Percentiles rank a stretch among this genome's conserved stretches.
Evolutionary conservation across 768 basidiomycete genomes (phyloP).

Genomic region (Xerocomellus intermedius): DNA sequence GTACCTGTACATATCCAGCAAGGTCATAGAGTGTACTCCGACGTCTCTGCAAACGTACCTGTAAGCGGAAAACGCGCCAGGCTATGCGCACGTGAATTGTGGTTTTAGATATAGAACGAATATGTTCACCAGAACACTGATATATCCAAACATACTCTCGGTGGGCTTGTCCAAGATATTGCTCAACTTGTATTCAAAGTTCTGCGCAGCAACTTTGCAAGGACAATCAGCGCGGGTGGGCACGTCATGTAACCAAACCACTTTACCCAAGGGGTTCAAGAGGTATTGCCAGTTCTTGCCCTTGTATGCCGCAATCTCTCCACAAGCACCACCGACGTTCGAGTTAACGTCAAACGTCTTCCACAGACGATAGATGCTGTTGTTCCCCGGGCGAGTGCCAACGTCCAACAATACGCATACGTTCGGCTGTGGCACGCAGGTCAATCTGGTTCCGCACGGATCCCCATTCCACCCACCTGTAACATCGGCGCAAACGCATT

Average conservation of each 20-base stretch:
- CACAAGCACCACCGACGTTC: conserved; percentile 93
- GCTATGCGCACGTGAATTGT: conserved; percentile 41
- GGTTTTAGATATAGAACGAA: not conserved
- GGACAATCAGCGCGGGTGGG: not conserved
- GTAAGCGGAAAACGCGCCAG: conserved; percentile 95
- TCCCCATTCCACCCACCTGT: conserved; percentile 49
- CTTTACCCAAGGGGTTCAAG: conserved; percentile 78
- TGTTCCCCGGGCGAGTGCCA: conserved; percentile 85
- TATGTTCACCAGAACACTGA: conserved; percentile 75
- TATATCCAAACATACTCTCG: conserved; percentile 92
- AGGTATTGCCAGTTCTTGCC: conserved; percentile 82
- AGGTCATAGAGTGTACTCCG: not conserved
- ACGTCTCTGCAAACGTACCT: conserved; percentile 35
- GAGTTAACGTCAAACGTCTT: conserved; percentile 91
- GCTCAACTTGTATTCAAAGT: conserved; percentile 93
- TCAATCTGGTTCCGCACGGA: not conserved
- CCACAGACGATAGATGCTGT: conserved; percentile 93
- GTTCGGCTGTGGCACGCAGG: conserved; percentile 57
- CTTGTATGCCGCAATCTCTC: conserved; percentile 94
- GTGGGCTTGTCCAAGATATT: conserved; percentile 90
- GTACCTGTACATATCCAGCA: conserved; percentile 43
- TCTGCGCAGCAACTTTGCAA: conserved; percentile 80
- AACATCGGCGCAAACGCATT: conserved; percentile 86
- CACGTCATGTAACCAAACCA: not conserved
- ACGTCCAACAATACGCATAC: conserved; percentile 93